Conservation (phyloP, 2,329 filamentous ascomycete genomes). For the Aspergillus spinulosporus region DNA sequence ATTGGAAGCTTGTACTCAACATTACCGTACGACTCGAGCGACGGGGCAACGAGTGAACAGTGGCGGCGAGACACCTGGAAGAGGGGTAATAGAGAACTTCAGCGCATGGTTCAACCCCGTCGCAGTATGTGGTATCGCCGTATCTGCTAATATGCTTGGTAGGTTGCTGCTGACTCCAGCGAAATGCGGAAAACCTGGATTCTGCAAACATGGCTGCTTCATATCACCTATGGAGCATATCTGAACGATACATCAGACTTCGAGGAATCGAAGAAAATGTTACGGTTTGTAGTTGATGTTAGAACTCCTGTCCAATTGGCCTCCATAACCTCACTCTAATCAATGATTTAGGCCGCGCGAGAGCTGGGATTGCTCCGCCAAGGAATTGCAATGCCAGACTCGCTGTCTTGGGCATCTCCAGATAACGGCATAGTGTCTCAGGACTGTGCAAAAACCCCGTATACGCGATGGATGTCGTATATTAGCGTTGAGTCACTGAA, state of each 20-base stretch:
- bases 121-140: no score
- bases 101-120: neutral
- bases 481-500: neutral
- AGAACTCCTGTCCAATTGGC: neutral
- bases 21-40: neutral
- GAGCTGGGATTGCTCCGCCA: slow-evolving; percentile 4
- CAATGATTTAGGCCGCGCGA: neutral
- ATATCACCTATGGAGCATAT: neutral
- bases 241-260: neutral
- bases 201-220: neutral
- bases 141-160: neutral
- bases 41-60: neutral
- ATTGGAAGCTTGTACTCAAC: neutral
- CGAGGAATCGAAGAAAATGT: neutral
- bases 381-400: slow-evolving; percentile 2
- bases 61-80: neutral
- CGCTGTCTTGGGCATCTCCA: neutral
- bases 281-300: neutral
- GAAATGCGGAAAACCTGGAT: neutral
- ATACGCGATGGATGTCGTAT: neutral
- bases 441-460: neutral
- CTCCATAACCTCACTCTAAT: neutral
- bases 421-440: neutral
- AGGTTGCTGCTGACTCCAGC: neutral
- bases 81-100: neutral